Conservation (phyloP, 129 eudicot genomes). For the Smallanthus sonchifolius region DNA sequence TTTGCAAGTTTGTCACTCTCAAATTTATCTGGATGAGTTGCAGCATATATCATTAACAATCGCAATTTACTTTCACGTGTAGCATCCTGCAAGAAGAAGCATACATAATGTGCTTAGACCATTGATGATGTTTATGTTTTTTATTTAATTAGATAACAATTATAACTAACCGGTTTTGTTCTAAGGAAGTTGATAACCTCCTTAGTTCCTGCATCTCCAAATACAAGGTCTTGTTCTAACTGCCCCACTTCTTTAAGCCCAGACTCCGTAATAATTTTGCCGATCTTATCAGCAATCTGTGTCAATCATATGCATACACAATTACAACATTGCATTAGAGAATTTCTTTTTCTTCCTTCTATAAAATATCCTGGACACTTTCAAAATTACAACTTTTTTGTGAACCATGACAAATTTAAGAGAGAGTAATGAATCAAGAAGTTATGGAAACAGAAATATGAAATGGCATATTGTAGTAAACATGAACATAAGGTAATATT, state of each 20-base stretch:
- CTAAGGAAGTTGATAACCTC: conserved; percentile 78
- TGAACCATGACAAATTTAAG: not conserved
- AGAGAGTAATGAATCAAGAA: not conserved
- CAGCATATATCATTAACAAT: conserved; percentile 83
- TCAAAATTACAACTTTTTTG: not conserved
- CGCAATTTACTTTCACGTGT: conserved; percentile 78
- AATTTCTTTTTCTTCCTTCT: conserved; percentile 2
- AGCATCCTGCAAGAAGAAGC: conserved; percentile 55
- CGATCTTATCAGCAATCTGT: conserved; percentile 92
- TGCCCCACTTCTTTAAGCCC: conserved; percentile 93
- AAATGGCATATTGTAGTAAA: not conserved
- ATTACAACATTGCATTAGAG: not conserved
- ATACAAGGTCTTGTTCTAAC: conserved; percentile 91
- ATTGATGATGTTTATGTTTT: not conserved
- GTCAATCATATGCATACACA: conserved; percentile 11
- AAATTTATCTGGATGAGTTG: conserved; percentile 72
- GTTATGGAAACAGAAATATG: not conserved
- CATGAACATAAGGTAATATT: not conserved
- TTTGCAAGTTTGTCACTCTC: conserved; percentile 69
- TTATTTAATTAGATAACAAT: not conserved
- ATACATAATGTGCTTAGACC: not conserved
- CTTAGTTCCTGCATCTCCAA: conserved; percentile 99
- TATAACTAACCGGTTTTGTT: conserved; percentile 47
- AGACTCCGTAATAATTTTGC: conserved; percentile 65
- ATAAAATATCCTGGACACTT: not conserved